Percentiles rank a stretch among this genome's conserved stretches.
Conservation (phyloP, 2,329 filamentous ascomycete species). For the Teratosphaeria epicoccoides region DNA sequence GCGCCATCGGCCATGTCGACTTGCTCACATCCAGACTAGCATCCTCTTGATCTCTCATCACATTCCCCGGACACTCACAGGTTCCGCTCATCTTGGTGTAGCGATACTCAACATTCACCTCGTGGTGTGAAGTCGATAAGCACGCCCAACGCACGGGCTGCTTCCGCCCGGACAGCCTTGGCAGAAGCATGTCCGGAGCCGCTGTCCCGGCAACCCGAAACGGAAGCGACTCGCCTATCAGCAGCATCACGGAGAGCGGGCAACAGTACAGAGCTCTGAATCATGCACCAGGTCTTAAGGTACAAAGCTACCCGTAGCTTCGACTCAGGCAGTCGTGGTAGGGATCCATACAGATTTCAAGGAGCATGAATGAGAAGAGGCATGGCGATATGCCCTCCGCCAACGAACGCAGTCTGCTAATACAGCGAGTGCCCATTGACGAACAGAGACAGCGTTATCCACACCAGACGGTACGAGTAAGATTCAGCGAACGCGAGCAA, state of each 20-base stretch:
- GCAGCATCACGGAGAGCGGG: not conserved
- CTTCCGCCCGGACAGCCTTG: not conserved
- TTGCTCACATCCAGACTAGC: not conserved
- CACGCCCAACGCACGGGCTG: not conserved
- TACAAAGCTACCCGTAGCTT: conserved; percentile 1
- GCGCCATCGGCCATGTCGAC: not conserved
- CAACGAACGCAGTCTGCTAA: conserved; percentile 55
- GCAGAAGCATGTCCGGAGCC: not conserved
- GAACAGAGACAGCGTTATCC: conserved; percentile 43
- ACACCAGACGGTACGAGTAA: conserved; percentile 17
- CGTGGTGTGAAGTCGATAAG: not conserved
- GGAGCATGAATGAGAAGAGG: conserved; percentile 5
- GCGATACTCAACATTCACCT: not conserved
- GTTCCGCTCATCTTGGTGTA: too few species aligned
- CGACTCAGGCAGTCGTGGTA: not conserved
- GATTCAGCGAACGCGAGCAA: conserved; percentile 1
- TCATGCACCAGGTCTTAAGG: not conserved
- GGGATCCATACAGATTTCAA: not conserved
- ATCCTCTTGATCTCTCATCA: too few species aligned
- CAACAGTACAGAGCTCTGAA: not conserved
- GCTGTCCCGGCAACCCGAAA: not conserved
- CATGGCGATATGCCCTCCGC: conserved; percentile 28
- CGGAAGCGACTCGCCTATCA: not conserved
- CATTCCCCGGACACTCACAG: too few species aligned
- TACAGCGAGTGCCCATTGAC: conserved; percentile 51